These are phyloP conservation scores for Gelatoporia subvermispora DNA, from an alignment of 768 basidiomycete species.

Conservation along the genomic window DNA sequence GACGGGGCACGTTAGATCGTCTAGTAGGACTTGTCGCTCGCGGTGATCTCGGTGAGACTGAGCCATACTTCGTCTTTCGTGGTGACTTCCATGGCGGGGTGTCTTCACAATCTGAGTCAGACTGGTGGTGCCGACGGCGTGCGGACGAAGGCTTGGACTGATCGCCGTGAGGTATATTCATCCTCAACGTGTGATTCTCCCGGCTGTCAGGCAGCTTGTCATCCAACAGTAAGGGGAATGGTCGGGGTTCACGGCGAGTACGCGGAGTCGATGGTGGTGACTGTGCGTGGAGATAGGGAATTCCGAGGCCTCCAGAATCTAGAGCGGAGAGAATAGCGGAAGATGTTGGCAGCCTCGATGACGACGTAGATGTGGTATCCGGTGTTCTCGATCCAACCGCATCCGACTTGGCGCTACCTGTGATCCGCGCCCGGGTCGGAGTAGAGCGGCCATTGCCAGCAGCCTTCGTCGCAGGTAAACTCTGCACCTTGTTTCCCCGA, in stretches of 20 bases:
- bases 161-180: no score
- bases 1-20: slow-evolving; percentile 8
- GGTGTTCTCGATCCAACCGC: no score
- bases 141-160: not conserved
- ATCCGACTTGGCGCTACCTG: no score
- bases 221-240: slow-evolving; percentile 14
- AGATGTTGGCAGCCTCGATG: not conserved
- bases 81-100: slow-evolving; percentile 25
- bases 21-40: not conserved
- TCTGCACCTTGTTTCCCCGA: no score
- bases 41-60: slow-evolving; percentile 16
- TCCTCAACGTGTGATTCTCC: no score
- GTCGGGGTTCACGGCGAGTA: slow-evolving; percentile 1
- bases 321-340: not conserved
- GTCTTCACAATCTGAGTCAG: slow-evolving; percentile 3
- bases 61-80: slow-evolving; percentile 24
- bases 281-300: not conserved
- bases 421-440: no score
- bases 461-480: no score
- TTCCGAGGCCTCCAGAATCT: no score
- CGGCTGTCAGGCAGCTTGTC: not conserved
- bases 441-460: not conserved
- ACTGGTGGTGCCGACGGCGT: not conserved
- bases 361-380: no score
- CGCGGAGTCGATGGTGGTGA: not conserved